Conservation (phyloP, 1,284 basidiomycete genomes). For the Grifola frondosa region DNA sequence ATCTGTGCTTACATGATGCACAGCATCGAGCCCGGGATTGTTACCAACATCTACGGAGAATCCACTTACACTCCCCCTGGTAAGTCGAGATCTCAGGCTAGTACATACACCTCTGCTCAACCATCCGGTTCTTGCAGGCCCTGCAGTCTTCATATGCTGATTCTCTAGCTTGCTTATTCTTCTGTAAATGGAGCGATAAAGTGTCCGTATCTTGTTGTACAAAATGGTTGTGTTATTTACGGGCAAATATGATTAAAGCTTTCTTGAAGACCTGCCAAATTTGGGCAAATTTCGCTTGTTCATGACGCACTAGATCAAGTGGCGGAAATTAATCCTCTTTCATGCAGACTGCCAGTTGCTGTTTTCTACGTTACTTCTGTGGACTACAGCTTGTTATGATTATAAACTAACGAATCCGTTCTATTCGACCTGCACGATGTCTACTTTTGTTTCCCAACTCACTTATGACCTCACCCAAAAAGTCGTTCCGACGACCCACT, state of each 20-base stretch:
- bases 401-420: too few species aligned
- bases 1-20: constrained; percentile 11
- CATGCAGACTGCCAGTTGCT: neutral
- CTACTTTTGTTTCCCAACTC: constrained; percentile 33
- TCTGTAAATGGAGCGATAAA: too few species aligned
- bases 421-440: too few species aligned
- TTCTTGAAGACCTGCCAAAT: constrained; percentile 8
- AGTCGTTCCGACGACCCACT: constrained; percentile 15
- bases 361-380: neutral
- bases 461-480: constrained; percentile 27
- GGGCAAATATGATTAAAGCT: neutral
- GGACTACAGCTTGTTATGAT: too few species aligned
- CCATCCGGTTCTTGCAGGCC: constrained; percentile 9
- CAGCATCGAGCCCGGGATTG: constrained; percentile 33
- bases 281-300: neutral
- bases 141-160: constrained; percentile 23
- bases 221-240: too few species aligned
- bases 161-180: neutral
- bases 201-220: too few species aligned
- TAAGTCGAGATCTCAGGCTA: constrained; percentile 7
- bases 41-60: constrained; percentile 24
- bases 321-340: too few species aligned
- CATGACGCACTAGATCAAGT: constrained; percentile 13
- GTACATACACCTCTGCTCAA: too few species aligned
- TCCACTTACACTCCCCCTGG: constrained; percentile 25